phyloP scores from a whole-genome alignment of 768 basidiomycete species.

The Boletales sp. region DNA sequence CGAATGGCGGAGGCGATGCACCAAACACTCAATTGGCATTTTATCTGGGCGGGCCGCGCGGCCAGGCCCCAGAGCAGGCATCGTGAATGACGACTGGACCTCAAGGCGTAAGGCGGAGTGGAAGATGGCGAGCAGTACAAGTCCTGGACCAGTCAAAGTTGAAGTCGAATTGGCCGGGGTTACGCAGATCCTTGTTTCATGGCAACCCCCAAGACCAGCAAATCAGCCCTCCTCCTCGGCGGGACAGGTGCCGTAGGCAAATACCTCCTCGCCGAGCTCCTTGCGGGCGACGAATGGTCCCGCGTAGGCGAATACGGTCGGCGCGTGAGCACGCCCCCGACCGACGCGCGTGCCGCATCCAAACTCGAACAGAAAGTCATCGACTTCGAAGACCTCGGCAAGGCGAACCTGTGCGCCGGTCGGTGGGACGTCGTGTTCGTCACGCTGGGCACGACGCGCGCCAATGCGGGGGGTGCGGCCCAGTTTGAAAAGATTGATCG shows the following conservation, averaged over 20 bases:
- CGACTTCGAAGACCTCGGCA: slow-evolving; percentile 64
- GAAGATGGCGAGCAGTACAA: too few species aligned
- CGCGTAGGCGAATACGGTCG: slow-evolving; percentile 72
- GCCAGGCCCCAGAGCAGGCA: too few species aligned
- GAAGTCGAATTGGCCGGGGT: too few species aligned
- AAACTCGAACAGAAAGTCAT: slow-evolving; percentile 68
- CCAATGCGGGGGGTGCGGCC: slow-evolving; percentile 56
- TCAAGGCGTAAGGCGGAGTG: too few species aligned
- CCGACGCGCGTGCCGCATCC: slow-evolving; percentile 21
- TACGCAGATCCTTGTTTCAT: too few species aligned
- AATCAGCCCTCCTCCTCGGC: slow-evolving; percentile 68
- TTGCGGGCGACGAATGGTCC: slow-evolving; percentile 51
- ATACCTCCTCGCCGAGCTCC: slow-evolving; percentile 56
- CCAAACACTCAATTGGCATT: too few species aligned
- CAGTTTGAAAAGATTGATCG: slow-evolving; percentile 76
- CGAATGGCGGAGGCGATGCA: too few species aligned
- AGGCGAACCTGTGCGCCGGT: slow-evolving; percentile 46
- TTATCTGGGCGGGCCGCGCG: too few species aligned
- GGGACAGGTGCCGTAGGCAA: slow-evolving; percentile 71
- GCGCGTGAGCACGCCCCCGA: slow-evolving; percentile 45
- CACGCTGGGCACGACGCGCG: slow-evolving; percentile 68
- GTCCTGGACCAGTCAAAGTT: too few species aligned
- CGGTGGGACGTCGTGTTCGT: slow-evolving; percentile 78
- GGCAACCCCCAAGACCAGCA: background rate
- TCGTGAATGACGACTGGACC: too few species aligned